These are phyloP conservation scores for Diaporthe velutina DNA, from an alignment of 2,329 filamentous ascomycete species.

Conservation along the genomic window DNA sequence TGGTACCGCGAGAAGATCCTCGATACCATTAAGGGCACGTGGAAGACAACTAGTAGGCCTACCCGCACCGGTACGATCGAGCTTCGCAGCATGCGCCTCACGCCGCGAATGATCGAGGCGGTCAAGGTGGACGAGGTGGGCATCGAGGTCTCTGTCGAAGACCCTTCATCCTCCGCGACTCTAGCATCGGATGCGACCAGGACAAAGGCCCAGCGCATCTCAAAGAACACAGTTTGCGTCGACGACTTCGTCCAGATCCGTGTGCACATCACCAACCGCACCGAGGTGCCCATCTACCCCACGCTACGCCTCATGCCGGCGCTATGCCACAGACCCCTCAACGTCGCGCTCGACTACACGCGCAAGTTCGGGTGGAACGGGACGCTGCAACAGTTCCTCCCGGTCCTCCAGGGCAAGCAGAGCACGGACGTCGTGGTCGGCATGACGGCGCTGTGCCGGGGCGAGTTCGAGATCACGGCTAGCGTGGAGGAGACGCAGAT, in stretches of 20 bases:
- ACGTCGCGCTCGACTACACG: slow-evolving; percentile 83
- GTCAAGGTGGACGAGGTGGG: slow-evolving; percentile 84
- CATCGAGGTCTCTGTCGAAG: slow-evolving; percentile 71
- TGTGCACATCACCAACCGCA: slow-evolving; percentile 82
- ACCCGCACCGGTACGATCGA: slow-evolving; percentile 77
- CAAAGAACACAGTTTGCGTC: slow-evolving; percentile 50
- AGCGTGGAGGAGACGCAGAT: slow-evolving; percentile 84
- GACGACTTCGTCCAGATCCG: slow-evolving; percentile 78
- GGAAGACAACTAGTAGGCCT: slow-evolving; percentile 70
- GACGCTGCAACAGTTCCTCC: slow-evolving; percentile 80
- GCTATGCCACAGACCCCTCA: slow-evolving; percentile 78
- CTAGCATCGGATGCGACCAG: slow-evolving; percentile 39
- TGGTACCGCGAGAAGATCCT: slow-evolving; percentile 91
- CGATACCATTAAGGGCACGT: slow-evolving; percentile 76
- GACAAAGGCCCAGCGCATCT: slow-evolving; percentile 37
- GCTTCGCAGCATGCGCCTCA: slow-evolving; percentile 80
- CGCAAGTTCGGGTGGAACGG: slow-evolving; percentile 89
- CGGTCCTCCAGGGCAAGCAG: slow-evolving; percentile 70
- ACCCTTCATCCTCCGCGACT: slow-evolving; percentile 40
- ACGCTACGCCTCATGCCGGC: slow-evolving; percentile 83
- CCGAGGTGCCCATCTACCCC: slow-evolving; percentile 74
- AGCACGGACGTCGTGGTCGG: slow-evolving; percentile 75
- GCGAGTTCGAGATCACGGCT: slow-evolving; percentile 85
- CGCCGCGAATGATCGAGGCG: slow-evolving; percentile 83
- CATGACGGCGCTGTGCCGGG: slow-evolving; percentile 81